Conservation (phyloP, 441 rosid genomes). For the Corymbia calophylla region DNA sequence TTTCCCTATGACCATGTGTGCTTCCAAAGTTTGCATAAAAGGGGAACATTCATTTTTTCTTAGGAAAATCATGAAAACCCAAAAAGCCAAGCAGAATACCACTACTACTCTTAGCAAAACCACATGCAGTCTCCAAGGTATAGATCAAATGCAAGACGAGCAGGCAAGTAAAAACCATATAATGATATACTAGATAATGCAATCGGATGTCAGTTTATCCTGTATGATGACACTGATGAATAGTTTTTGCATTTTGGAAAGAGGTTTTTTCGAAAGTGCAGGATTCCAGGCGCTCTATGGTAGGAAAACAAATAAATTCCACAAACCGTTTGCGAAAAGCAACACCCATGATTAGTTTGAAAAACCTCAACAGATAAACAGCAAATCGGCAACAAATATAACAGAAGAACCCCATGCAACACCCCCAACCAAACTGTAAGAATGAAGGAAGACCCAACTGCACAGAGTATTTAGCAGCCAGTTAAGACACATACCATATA, state of each 20-base stretch:
- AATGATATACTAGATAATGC: not conserved
- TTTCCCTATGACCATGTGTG: not conserved
- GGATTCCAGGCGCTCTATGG: not conserved
- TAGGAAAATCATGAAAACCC: not conserved
- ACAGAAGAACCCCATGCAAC: not conserved
- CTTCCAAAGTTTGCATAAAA: not conserved
- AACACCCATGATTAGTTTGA: not conserved
- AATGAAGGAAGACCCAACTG: not conserved
- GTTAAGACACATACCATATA: constrained; percentile 33
- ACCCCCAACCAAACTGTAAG: not conserved
- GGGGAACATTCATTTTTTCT: not conserved
- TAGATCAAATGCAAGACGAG: not conserved
- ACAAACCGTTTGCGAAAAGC: fast-evolving
- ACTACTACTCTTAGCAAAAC: not conserved
- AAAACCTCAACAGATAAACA: not conserved
- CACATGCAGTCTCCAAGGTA: not conserved
- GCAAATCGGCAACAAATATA: not conserved
- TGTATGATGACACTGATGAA: not conserved
- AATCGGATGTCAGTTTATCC: not conserved
- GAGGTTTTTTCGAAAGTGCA: not conserved
- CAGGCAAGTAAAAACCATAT: not conserved
- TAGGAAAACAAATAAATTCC: not conserved
- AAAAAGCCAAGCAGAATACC: not conserved
- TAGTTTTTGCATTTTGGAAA: not conserved
- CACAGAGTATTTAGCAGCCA: not conserved